Evolutionary conservation across 306 rosid species (phyloP), one percentile per base, ranked within the genome.

Genomic region (Prunus campanulata): DNA sequence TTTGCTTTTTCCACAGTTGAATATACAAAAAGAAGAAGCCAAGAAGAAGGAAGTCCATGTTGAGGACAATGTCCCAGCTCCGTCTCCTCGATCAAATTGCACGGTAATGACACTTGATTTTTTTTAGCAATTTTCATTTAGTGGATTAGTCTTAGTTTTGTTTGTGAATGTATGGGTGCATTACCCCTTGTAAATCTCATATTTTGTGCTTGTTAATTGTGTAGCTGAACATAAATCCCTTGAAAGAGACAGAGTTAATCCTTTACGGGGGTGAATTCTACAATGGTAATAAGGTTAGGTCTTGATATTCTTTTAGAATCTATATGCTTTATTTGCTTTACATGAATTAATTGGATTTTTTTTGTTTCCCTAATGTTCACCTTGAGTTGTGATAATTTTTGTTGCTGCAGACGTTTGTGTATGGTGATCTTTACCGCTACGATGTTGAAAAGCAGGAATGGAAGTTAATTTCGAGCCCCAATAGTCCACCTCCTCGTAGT

Each of bases 401-500:
- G 64, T 84, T 54, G 20, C 27, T 76, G 72, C 89, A 95, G 99
- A 95, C 99, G 27, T 92, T 80, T 51, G 97, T 95, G 22, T 92
- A 95, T 9, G 92, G 99, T 15, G 97, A 92, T 83, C 87, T 92
- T 66, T 95, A 87, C 78, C 91, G 96, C 63, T 95, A 79, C 49
- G 99, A 92, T 70, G 90, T 86, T 56, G 99, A 95, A 81, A 92
- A 95, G 87, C 87, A 80, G 85, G 99, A 89, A 77, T 95, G 99
- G 99, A 95, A 90, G 81, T 55, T 88, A 62, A 77, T 95, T 85
- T 89, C 96, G 4, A 92, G 99, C 80, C 99, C 99, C 11, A 95
- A 92, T 66, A 95, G 97, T 82, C 99, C 99, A 52, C 99, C 99
- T 32, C 99, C 99, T 47, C 92, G 96, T 66, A 95, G 99, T 81